Base-by-base conservation (phyloP, 305 asterid species). In the Withania somnifera region DNA sequence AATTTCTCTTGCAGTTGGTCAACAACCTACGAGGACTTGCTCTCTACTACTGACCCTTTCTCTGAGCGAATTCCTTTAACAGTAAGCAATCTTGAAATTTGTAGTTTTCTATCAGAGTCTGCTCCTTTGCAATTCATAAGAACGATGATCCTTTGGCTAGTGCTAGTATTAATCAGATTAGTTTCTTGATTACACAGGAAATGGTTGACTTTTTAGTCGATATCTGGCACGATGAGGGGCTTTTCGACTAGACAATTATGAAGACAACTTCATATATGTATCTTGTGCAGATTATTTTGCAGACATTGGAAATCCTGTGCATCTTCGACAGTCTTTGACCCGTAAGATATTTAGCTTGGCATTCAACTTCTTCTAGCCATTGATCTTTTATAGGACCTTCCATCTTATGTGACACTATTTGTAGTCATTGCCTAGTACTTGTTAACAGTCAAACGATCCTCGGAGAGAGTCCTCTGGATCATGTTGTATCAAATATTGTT, bases 151-250 rank as follows among this genome's bases (percentile, higher is more conserved):
- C 24, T 73, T 73, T 67, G 11, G n/a, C 47, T 50, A 14, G 60
- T 50, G 63, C n/a, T 75, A 10, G 82, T 36, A 66, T 53, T 30
- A 14, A 24, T 81, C 67, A 80, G 66, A 58, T 38, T 84, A 11
- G n/a, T 82, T 36, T 73, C 26, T 84, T 78, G 45, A 67, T 58
- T 83, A 83, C 79, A 83, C 94, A 93, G 98, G 98, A 94, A 80
- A 94, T 94, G 97, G 98, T 93, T 28, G 98, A 94, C 87, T 94
- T 94, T 82, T 85, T 94, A 84, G 98, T 91, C 1, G 98, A 94
- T 85, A 92, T 93, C 60, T 94, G 98, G 98, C 88, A 87, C 0
- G 98, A 94, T 67, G 98, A 94, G 88, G 98, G 96, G 86, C 97
- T 93, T 77, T 94, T 85, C 67, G 98, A 94, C 84, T 93, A 88